A percentile compares a stretch with the other conserved stretches of the same genome.
These are phyloP conservation scores for Sclerotinia glacialis DNA, from an alignment of 2,329 filamentous ascomycete genomes.

Conservation along the genomic window DNA sequence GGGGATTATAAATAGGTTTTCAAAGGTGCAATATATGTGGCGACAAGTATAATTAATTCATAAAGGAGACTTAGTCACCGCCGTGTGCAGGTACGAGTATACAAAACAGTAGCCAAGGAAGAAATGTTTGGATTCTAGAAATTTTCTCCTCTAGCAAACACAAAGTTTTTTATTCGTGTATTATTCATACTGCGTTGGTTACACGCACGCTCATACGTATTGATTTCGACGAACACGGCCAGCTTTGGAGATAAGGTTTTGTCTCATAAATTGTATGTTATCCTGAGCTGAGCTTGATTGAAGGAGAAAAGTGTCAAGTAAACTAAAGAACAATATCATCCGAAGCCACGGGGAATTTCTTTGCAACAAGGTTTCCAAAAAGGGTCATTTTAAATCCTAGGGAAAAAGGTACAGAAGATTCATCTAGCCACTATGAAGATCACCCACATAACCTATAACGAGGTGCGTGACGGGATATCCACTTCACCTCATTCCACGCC, in stretches of 20 bases:
- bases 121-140: background rate
- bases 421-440: background rate
- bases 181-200: constrained; percentile 9
- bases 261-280: background rate
- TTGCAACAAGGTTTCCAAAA: background rate
- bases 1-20: background rate
- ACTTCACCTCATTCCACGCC: background rate
- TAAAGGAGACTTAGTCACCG: constrained; percentile 3
- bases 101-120: background rate
- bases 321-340: background rate
- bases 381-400: background rate
- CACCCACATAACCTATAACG: constrained; percentile 12
- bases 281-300: background rate
- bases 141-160: background rate
- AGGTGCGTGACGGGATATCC: background rate
- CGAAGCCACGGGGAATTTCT: background rate
- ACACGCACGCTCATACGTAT: no score
- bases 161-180: background rate
- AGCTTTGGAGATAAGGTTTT: background rate
- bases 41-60: background rate
- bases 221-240: background rate
- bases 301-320: background rate
- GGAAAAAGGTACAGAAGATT: background rate
- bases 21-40: background rate
- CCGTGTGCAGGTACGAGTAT: background rate